phyloP scores from a whole-genome alignment of 2,329 filamentous ascomycete genomes.

The Alternaria arborescens region DNA sequence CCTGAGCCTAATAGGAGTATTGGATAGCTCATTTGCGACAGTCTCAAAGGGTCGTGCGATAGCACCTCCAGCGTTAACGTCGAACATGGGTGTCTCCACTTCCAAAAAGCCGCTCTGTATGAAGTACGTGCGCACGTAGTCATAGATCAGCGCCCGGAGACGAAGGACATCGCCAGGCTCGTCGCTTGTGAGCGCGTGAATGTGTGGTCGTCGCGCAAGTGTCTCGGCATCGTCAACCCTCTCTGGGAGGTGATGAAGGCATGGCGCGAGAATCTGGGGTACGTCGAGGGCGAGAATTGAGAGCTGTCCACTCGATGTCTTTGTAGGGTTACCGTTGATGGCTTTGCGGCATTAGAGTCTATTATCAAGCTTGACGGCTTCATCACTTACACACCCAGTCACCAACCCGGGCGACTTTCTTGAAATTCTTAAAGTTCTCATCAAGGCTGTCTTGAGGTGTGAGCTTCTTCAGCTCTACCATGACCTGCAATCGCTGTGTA shows the following conservation, averaged over 20 bases:
- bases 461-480: constrained; percentile 72
- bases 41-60: constrained; percentile 88
- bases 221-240: constrained; percentile 75
- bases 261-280: constrained; percentile 77
- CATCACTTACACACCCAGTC: constrained; percentile 78
- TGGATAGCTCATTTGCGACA: constrained; percentile 75
- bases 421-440: constrained; percentile 66
- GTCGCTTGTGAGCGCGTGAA: constrained; percentile 83
- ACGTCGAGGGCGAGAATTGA: constrained; percentile 74
- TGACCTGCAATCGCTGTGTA: constrained; percentile 75
- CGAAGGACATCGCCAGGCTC: constrained; percentile 73
- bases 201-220: constrained; percentile 78
- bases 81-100: constrained; percentile 89
- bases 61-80: constrained; percentile 84
- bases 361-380: constrained; percentile 6
- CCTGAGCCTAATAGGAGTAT: constrained; percentile 76
- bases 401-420: constrained; percentile 75
- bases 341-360: constrained; percentile 53
- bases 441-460: constrained; percentile 46
- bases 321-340: constrained; percentile 73
- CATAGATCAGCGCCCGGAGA: constrained; percentile 77
- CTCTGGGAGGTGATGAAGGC: constrained; percentile 79
- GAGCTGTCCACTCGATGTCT: constrained; percentile 76
- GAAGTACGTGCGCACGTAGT: constrained; percentile 77
- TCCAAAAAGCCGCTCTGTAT: constrained; percentile 78